Evolutionary conservation across 2,329 filamentous ascomycete species (phyloP).

Genomic region (Corynespora cassiicola): DNA sequence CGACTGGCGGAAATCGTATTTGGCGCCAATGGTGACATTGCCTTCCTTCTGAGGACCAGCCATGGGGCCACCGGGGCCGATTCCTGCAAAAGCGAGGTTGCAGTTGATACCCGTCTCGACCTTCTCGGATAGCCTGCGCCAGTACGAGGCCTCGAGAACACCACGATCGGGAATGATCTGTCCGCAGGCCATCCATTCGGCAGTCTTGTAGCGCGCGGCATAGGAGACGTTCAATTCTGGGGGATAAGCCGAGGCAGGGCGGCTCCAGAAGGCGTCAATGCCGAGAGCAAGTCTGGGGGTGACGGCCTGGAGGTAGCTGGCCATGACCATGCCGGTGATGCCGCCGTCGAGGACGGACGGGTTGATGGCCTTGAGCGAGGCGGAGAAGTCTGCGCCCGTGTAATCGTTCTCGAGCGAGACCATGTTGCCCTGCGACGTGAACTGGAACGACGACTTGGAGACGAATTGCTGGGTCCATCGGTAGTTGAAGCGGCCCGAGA

Average conservation of each 20-base stretch:
- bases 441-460: conserved; percentile 86
- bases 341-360: conserved; percentile 93
- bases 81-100: conserved; percentile 79
- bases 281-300: conserved; percentile 87
- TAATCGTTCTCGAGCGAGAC: conserved; percentile 96
- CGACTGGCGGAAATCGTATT: conserved; percentile 97
- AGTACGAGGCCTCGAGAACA: conserved; percentile 84
- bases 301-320: conserved; percentile 91
- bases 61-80: conserved; percentile 67
- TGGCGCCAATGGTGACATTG: conserved; percentile 87
- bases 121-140: conserved; percentile 89
- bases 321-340: conserved; percentile 92
- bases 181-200: conserved; percentile 90
- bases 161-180: conserved; percentile 89
- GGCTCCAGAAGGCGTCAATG: conserved; percentile 93
- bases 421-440: conserved; percentile 87
- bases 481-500: conserved; percentile 91
- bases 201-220: conserved; percentile 86
- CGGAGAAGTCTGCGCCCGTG: conserved; percentile 89
- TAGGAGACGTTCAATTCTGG: conserved; percentile 94
- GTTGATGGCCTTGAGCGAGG: conserved; percentile 91
- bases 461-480: conserved; percentile 82
- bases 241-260: conserved; percentile 79
- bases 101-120: conserved; percentile 96
- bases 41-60: conserved; percentile 78